Evolutionary conservation across 257 asterid genomes (phyloP), one percentile per base, ranked within the genome.

Genomic region (Solanum rostratum): DNA sequence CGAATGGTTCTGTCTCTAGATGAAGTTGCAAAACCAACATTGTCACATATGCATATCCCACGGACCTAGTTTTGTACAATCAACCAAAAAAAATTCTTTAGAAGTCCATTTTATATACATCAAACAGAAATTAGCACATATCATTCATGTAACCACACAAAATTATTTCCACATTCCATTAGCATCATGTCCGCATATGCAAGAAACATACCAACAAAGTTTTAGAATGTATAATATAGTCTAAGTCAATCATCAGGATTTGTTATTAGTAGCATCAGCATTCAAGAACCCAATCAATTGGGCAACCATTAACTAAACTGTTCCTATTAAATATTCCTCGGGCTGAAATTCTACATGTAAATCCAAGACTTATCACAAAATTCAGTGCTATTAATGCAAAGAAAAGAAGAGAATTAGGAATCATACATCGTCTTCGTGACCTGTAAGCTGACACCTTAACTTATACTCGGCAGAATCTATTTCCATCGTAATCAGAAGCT

Each of bases 391-490:
- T 29, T 54, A 60, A 33, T 27, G 62, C 39, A 82, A 45, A 12
- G n/a, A 33, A 33, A 33, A 33, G 39, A 33, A 50, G 45, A 19
- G 15, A 41, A 50, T 22, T 52, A 52, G 33, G 22, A 20, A 46
- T 82, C 91, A 20, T 90, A 97, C 99, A 88, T 95, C 99, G 89
- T 94, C 99, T 83, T 95, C 99, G 94, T 95, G 99, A 84, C 99
- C 97, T 46, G 80, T 89, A 39, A 97, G 96, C 80, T 97, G 98
- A 85, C 94, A 93, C 86, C 99, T 88, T 90, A 97, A 81, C 76
- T 88, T 91, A 91, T 93, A 97, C 90, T 92, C 95, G 27, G 88
- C 79, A 29, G 84, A 88, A 85, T 97, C 99, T 88, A 97, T 86
- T 85, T 95, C 97, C 99, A 95, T 93, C 6, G 83, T 22, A 69